Base-by-base conservation (phyloP, 2,329 filamentous ascomycete species). In the Trichoderma endophyticum region DNA sequence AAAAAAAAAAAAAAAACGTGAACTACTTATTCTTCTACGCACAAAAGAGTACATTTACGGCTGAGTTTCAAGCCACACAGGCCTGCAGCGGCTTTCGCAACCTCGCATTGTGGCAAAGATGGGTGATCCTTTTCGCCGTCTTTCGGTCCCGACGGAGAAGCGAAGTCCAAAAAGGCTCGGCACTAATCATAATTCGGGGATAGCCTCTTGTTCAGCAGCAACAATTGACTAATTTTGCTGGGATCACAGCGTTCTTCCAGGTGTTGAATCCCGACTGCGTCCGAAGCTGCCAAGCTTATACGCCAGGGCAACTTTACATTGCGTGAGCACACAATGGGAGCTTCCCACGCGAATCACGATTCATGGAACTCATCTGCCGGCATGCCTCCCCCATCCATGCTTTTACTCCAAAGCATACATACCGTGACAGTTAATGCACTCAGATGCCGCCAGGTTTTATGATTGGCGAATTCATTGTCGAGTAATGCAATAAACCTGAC, bases 331-430 rank as follows among this genome's bases (percentile, higher is more conserved):
- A 54, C 18, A 62, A 62, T 21, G 30, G 64, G 54, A 51, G 39
- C 36, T 61, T 69, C 24, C 8, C 18, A 36, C 18, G 18, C 30
- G 36, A 70, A 62, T 15, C 21, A 36, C 26, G 34, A 60, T 39
- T 68, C 54, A 36, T 61, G 12, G 28, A 39, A n/a, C 34, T 36
- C 57, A 70, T 70, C 67, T 70, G 39, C 67, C 57, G 67, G 30
- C 67, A 62, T 68, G 48, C 36, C 11, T 15, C 62, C 65, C 54
- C 56, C 36, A 69, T 69, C 66, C 21, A 39, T 51, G 67, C 30
- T 62, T 54, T 21, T 28, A 26, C 28, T 62, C 57, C 15, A n/a
- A 48, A n/a, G 18, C 15, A 24, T 21, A 54, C 30, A 62, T 70
- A 21, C 67, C 56, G 67, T 36, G 21, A 36, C 65, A 48, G 4